Evolutionary conservation across 2,329 filamentous ascomycete genomes (phyloP).

Genomic region (Botrytis galanthina): DNA sequence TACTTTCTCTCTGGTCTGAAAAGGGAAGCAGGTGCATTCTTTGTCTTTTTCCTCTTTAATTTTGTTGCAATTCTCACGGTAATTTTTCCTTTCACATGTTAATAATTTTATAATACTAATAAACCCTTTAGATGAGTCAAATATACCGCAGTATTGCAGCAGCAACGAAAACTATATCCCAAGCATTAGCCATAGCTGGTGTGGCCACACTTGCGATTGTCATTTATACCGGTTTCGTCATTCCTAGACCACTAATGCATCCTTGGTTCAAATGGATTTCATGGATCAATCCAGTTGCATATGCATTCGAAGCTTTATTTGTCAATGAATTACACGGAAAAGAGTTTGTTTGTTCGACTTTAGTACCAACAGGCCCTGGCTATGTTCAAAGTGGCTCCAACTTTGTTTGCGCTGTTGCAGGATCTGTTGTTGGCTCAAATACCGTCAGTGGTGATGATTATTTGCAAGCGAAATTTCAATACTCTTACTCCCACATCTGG

Average conservation of each 20-base stretch:
- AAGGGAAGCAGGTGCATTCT: conserved; percentile 69
- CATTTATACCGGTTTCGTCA: conserved; percentile 44
- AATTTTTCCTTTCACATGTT: conserved; percentile 47
- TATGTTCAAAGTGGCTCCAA: conserved; percentile 47
- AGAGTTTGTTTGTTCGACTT: conserved; percentile 58
- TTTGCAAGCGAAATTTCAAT: conserved; percentile 54
- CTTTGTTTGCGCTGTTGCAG: conserved; percentile 56
- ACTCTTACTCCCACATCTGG: conserved; percentile 46
- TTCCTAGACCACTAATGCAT: conserved; percentile 57
- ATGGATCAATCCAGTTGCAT: conserved; percentile 60
- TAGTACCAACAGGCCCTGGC: conserved; percentile 32
- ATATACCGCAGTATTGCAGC: conserved; percentile 71
- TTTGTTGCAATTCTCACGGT: conserved; percentile 53
- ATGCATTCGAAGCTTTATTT: conserved; percentile 77
- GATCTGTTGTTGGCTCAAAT: conserved; percentile 51
- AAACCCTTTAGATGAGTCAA: conserved; percentile 65
- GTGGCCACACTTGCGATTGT: conserved; percentile 43
- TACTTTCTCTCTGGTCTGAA: conserved; percentile 83
- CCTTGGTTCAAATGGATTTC: conserved; percentile 64
- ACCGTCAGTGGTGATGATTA: conserved; percentile 60
- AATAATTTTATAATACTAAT: conserved; percentile 62
- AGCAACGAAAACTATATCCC: conserved; percentile 66
- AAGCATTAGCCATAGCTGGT: conserved; percentile 62
- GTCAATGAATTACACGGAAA: conserved; percentile 85
- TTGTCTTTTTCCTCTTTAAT: conserved; percentile 63